Percentiles rank a stretch among this genome's conserved stretches.
Evolutionary conservation across 495 filamentous ascomycete species (phyloP).

Genomic region (Pyrenula aspistea): DNA sequence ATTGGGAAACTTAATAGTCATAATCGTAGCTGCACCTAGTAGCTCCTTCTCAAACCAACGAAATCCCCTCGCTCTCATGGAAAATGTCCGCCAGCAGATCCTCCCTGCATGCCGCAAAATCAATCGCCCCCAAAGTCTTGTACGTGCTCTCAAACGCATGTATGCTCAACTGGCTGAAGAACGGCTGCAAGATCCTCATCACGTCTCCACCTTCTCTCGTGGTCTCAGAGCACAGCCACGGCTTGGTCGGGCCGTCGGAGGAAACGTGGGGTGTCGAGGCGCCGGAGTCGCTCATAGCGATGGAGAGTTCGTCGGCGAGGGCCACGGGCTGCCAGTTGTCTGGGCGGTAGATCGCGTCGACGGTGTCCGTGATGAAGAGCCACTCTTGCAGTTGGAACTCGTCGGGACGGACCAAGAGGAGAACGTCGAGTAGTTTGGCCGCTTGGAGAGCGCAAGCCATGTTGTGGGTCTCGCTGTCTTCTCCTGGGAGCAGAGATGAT

Average conservation of each 20-base stretch:
- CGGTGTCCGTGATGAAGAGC: constrained; percentile 93
- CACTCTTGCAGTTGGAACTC: constrained; percentile 95
- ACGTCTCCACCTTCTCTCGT: constrained; percentile 33
- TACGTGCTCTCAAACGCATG: constrained; percentile 88
- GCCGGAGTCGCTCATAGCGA: constrained; percentile 49
- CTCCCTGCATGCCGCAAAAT: constrained; percentile 54
- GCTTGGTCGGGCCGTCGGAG: constrained; percentile 7
- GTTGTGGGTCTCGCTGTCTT: constrained; percentile 66
- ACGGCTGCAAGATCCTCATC: constrained; percentile 67
- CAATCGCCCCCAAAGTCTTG: constrained; percentile 54
- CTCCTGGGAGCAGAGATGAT: constrained; percentile 57
- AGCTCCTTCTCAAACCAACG: constrained; percentile 15
- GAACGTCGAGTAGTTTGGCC: constrained; percentile 78
- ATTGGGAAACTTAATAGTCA: too few species aligned
- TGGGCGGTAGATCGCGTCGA: constrained; percentile 87
- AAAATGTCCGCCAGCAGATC: constrained; percentile 71
- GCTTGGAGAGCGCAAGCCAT: constrained; percentile 70
- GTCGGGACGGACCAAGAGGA: constrained; percentile 78
- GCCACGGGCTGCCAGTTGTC: constrained; percentile 59
- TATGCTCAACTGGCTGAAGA: constrained; percentile 84
- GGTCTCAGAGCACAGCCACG: neutral
- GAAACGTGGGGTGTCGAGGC: constrained; percentile 23
- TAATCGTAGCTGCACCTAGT: too few species aligned
- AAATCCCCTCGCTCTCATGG: constrained; percentile 48
- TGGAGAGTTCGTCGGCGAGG: constrained; percentile 75